Percentiles rank a stretch among this genome's conserved stretches.
These are phyloP conservation scores for Triglochin maritima DNA, from an alignment of 106 monocot genomes.

Conservation along the genomic window DNA sequence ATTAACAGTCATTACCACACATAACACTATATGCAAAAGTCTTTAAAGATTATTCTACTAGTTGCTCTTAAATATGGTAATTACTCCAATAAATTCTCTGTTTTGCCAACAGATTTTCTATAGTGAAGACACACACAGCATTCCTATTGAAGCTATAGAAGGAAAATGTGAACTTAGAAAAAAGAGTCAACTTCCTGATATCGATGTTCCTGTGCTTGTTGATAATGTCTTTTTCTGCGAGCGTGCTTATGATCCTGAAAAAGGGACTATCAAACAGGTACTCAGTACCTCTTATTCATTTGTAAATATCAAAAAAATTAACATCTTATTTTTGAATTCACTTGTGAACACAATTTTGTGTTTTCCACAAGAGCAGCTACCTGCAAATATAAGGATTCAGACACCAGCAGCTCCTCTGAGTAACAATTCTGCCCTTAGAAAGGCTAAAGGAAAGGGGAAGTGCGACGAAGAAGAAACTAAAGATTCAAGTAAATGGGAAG, in stretches of 20 bases:
- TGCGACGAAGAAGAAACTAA: conserved; percentile 37
- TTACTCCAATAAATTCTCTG: too few species aligned
- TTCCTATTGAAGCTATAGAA: conserved; percentile 60
- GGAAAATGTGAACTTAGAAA: conserved; percentile 79
- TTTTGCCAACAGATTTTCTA: conserved; percentile 60
- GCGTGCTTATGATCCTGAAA: conserved; percentile 55
- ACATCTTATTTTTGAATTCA: neutral
- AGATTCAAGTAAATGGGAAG: conserved; percentile 21
- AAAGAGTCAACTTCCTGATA: conserved; percentile 44
- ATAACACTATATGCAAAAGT: neutral
- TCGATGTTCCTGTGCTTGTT: conserved; percentile 46
- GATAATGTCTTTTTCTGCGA: conserved; percentile 91
- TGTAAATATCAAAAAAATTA: neutral
- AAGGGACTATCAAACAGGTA: conserved; percentile 88
- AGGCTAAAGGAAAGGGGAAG: conserved; percentile 79
- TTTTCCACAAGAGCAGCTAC: conserved; percentile 34
- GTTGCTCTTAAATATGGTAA: too few species aligned
- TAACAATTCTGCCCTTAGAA: conserved; percentile 21
- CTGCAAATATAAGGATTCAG: conserved; percentile 44
- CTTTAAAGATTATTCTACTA: neutral
- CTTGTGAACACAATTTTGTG: neutral
- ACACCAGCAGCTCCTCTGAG: conserved; percentile 13
- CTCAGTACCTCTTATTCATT: neutral
- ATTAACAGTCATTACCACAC: too few species aligned
- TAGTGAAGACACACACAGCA: conserved; percentile 47